Evolutionary conservation across 352 stramenopile species (phyloP), one percentile per base, ranked within the genome.

Genomic region (Phytophthora boehmeriae): DNA sequence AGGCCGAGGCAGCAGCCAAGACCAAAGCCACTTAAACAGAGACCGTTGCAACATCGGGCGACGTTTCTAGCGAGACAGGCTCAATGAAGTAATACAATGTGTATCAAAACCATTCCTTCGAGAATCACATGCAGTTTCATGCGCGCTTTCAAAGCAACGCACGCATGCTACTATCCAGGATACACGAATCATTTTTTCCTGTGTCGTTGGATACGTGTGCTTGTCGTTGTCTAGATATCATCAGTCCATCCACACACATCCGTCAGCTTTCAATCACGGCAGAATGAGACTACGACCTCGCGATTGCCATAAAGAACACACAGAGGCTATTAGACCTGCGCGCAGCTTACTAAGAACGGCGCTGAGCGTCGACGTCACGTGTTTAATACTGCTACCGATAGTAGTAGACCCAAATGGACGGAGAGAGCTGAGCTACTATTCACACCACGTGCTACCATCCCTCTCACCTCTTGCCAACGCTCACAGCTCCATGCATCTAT

Each of bases 361-460:
- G 46, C 42, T 60, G 54, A 49, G 58, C 42, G 58, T 45, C 50
- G 46, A 55, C 55, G 45, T 39, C 10, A 39, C 46, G 44, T 50
- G 60, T 66, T 45, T 57, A 58, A 30, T 30, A 30, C 25, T 30
- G 25, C 25, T 30, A 30, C 25, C 61, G 20, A 28, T 51, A 56
- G 30, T 38, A 51, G 32, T 17, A 60, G 23, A 41, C 44, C 55
- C 10, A 17, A 47, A 49, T 39, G 34, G 38, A 44, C 14, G 38
- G 38, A 49, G 35, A 63, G 56, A 59, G 27, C 42, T 55, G 54
- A 67, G 66, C 42, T 69, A 69, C 57, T 65, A 72, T 75, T 72
- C 48, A 65, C 62, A 69, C 25, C 38, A 44, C 38, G 45, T 50
- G 55, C 61, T 59, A 62, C 51, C 39, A 59, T 41, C 52, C 36